These are phyloP conservation scores for Alternaria ethzedia DNA, from an alignment of 2,329 filamentous ascomycete genomes.

Conservation along the genomic window DNA sequence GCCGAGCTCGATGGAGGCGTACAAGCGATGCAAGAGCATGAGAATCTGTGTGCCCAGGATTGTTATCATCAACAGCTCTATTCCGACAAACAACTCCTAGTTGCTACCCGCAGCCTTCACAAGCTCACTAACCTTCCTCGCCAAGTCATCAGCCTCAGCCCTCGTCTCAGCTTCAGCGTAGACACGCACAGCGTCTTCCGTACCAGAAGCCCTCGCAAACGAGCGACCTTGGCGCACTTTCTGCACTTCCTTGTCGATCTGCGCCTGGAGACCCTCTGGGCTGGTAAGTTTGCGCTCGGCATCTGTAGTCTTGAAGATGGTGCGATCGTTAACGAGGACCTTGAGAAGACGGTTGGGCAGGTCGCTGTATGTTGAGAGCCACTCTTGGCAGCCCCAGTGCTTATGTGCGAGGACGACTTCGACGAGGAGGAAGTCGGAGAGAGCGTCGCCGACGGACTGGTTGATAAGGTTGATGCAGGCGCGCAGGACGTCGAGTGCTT, in stretches of 20 bases:
- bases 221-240: slow-evolving; percentile 90
- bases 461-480: slow-evolving; percentile 93
- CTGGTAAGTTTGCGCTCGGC: slow-evolving; percentile 87
- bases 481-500: slow-evolving; percentile 82
- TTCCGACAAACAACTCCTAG: neutral
- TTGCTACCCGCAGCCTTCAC: slow-evolving; percentile 59
- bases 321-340: slow-evolving; percentile 86
- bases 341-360: slow-evolving; percentile 94
- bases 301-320: slow-evolving; percentile 88
- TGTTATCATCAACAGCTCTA: neutral
- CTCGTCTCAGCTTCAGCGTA: slow-evolving; percentile 93
- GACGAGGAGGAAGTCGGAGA: slow-evolving; percentile 94
- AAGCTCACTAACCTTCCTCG: slow-evolving; percentile 78
- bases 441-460: slow-evolving; percentile 94
- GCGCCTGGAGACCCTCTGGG: slow-evolving; percentile 78
- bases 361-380: slow-evolving; percentile 91
- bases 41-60: neutral
- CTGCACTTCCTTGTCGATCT: slow-evolving; percentile 85
- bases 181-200: slow-evolving; percentile 93
- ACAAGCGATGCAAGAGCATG: neutral
- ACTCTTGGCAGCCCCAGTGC: slow-evolving; percentile 86
- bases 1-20: no score
- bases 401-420: slow-evolving; percentile 97
- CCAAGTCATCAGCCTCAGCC: slow-evolving; percentile 88
- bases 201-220: slow-evolving; percentile 92